phyloP scores from a whole-genome alignment of 495 filamentous ascomycete species.

The Penicillium longicatenatum region DNA sequence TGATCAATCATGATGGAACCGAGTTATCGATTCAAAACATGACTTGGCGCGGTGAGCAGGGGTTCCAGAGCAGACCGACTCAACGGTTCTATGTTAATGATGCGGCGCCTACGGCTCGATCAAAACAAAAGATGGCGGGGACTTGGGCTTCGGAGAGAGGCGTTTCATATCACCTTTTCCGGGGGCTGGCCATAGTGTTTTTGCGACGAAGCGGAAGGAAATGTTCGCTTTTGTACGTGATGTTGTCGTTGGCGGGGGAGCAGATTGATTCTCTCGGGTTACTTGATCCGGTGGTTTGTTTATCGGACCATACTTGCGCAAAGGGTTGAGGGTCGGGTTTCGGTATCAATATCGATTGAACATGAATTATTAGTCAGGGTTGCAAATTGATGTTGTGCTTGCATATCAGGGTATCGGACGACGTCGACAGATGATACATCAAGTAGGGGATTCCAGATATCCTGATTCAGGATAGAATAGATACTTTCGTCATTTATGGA shows the following conservation, averaged over 20 bases:
- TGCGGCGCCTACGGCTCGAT: constrained; percentile 18
- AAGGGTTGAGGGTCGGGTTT: no score
- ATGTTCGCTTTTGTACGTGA: constrained; percentile 46
- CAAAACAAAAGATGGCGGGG: constrained; percentile 16
- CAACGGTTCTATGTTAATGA: constrained; percentile 28
- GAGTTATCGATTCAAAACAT: constrained; percentile 47
- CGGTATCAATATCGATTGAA: no score
- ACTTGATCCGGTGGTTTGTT: not conserved
- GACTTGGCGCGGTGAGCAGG: constrained; percentile 38
- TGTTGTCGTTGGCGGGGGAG: constrained; percentile 31
- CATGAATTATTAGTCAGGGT: no score
- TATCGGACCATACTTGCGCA: no score
- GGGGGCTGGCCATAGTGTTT: constrained; percentile 39
- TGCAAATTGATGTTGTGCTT: no score
- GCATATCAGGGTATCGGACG: constrained; percentile 14
- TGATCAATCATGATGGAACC: constrained; percentile 42
- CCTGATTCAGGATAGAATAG: constrained; percentile 15
- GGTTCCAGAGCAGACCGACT: constrained; percentile 25
- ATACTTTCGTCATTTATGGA: constrained; percentile 19
- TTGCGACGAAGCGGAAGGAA: constrained; percentile 36
- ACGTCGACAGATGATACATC: constrained; percentile 27
- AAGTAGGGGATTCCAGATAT: constrained; percentile 11
- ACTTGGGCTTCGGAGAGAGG: constrained; percentile 35
- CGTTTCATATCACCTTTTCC: constrained; percentile 40
- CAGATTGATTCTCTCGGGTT: not conserved